A percentile compares a stretch with the other conserved stretches of the same genome.
These are phyloP conservation scores for Vigna hirtella DNA, from an alignment of 306 rosid genomes.

Conservation along the genomic window DNA sequence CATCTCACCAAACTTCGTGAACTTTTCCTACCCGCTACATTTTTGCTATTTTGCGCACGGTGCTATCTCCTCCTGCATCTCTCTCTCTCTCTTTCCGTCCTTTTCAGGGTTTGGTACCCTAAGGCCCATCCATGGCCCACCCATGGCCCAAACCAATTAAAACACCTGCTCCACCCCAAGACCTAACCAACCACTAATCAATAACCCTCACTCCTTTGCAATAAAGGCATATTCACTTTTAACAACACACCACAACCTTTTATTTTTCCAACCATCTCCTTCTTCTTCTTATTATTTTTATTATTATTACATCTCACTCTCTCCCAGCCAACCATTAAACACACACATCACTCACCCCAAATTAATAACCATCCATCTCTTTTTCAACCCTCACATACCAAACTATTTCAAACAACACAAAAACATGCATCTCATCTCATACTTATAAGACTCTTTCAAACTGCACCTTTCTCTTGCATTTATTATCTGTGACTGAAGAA, in stretches of 20 bases:
- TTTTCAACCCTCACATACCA: background rate
- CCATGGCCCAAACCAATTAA: conserved; percentile 46
- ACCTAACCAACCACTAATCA: conserved; percentile 35
- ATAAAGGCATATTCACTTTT: conserved; percentile 1
- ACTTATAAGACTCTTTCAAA: background rate
- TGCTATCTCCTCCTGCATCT: background rate
- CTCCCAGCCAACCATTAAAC: too few relatives aligned
- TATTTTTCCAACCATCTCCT: background rate
- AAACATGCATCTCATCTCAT: background rate
- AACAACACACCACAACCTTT: background rate
- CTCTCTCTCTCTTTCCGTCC: background rate
- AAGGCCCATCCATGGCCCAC: conserved; percentile 49
- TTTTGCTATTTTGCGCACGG: conserved; percentile 52
- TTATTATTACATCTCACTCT: too few relatives aligned
- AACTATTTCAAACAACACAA: background rate
- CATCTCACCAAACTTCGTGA: conserved; percentile 64
- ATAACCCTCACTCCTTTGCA: background rate
- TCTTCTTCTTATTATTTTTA: too few relatives aligned
- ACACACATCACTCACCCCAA: background rate
- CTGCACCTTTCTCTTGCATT: background rate
- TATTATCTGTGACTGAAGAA: conserved; percentile 14
- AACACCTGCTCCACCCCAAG: conserved; percentile 10
- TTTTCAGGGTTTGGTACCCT: conserved; percentile 51
- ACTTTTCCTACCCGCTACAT: conserved; percentile 56
- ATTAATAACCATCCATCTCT: background rate